Evolutionary conservation across 768 basidiomycete species (phyloP).

Genomic region (Hortiboletus campestris): DNA sequence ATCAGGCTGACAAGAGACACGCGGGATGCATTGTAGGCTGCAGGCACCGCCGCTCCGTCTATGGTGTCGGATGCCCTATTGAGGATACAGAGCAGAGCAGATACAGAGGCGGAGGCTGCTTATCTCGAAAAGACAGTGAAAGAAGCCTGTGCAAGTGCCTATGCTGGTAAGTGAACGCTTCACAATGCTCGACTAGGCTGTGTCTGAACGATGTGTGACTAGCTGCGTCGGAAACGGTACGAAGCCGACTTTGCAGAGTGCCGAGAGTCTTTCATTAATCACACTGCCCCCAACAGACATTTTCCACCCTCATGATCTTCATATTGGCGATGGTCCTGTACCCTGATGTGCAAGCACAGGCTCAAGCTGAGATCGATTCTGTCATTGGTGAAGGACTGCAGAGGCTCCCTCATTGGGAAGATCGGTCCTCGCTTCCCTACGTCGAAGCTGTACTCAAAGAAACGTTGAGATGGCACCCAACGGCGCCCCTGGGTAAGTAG

Average conservation of each 20-base stretch:
- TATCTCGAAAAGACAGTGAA: conserved; percentile 22
- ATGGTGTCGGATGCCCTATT: conserved; percentile 25
- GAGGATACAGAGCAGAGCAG: conserved; percentile 7
- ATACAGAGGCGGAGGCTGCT: conserved; percentile 4
- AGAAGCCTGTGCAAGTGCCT: conserved; percentile 23
- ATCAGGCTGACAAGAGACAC: background rate
- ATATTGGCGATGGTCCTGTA: conserved; percentile 26
- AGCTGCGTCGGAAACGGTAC: conserved; percentile 26
- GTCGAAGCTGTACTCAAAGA: conserved; percentile 22
- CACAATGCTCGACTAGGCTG: conserved; percentile 1
- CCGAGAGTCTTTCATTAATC: conserved; percentile 1
- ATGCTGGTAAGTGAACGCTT: conserved; percentile 8
- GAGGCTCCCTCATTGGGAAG: conserved; percentile 22
- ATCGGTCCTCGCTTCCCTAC: conserved; percentile 20
- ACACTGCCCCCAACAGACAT: conserved; percentile 16
- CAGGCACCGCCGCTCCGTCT: conserved; percentile 19
- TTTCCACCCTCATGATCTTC: conserved; percentile 19
- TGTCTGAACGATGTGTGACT: conserved; percentile 3
- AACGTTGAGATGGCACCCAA: conserved; percentile 27
- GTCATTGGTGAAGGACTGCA: conserved; percentile 16
- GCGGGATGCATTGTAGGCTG: conserved; percentile 6
- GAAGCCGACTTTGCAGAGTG: conserved; percentile 1
- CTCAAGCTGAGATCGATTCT: conserved; percentile 19
- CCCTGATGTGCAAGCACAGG: conserved; percentile 23
- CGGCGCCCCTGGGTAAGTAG: conserved; percentile 10